Evolutionary conservation across 2,329 filamentous ascomycete genomes (phyloP).

Genomic region (Aurifilum marmelostoma): DNA sequence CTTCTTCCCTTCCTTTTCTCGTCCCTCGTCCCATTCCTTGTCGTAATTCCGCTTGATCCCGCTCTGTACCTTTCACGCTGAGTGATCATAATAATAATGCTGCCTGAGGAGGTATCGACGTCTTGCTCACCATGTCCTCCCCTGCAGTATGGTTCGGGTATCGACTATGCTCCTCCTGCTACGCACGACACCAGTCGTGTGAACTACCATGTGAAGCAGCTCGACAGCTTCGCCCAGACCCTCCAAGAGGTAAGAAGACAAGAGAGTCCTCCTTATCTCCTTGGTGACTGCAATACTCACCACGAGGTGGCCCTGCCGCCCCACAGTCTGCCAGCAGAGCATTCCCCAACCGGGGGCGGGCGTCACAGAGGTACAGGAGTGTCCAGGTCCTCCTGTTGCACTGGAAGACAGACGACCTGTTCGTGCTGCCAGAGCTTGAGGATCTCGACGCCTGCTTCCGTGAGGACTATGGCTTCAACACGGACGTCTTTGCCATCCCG

Average conservation of each 20-base stretch:
- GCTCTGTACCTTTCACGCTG: not conserved
- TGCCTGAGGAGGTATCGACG: slow-evolving; percentile 20
- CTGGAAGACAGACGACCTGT: slow-evolving; percentile 62
- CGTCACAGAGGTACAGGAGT: slow-evolving; percentile 58
- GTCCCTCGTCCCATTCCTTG: not conserved
- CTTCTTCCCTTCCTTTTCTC: not conserved
- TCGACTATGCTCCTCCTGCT: slow-evolving; percentile 45
- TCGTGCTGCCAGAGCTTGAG: slow-evolving; percentile 61
- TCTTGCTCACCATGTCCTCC: slow-evolving; percentile 39
- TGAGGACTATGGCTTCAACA: slow-evolving; percentile 59
- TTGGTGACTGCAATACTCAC: slow-evolving; percentile 1
- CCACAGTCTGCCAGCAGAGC: slow-evolving; percentile 56
- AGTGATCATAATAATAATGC: slow-evolving; percentile 15
- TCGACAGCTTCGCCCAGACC: slow-evolving; percentile 57
- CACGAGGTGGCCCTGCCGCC: slow-evolving; percentile 23
- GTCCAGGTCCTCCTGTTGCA: slow-evolving; percentile 59
- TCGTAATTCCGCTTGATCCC: not conserved
- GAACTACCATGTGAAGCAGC: slow-evolving; percentile 60
- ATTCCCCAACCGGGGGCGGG: slow-evolving; percentile 58
- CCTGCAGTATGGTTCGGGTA: slow-evolving; percentile 49
- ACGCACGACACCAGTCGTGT: slow-evolving; percentile 63
- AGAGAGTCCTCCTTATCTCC: not conserved
- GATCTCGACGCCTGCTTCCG: slow-evolving; percentile 58
- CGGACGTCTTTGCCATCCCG: slow-evolving; percentile 61
- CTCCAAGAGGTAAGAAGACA: slow-evolving; percentile 55